These are phyloP conservation scores for Nicotiana otophora DNA, from an alignment of 257 asterid species.

Conservation along the genomic window DNA sequence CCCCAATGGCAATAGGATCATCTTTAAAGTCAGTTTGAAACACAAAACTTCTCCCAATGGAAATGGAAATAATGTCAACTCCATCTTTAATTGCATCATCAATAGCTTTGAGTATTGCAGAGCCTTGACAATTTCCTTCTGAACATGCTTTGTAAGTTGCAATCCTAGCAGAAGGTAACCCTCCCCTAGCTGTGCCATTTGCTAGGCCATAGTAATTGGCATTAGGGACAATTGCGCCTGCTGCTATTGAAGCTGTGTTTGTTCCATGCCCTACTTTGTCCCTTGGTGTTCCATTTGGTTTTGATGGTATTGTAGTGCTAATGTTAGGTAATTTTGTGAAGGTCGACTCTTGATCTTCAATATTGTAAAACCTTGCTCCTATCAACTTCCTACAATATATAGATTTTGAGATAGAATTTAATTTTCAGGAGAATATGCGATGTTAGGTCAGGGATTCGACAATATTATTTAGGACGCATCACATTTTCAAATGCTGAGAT, in stretches of 20 bases:
- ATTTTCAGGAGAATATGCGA: not conserved
- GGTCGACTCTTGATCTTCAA: not conserved
- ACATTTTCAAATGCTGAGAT: not conserved
- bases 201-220: slow-evolving; percentile 69
- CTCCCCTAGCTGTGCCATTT: slow-evolving; percentile 59
- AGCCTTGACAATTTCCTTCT: slow-evolving; percentile 42
- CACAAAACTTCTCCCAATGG: slow-evolving; percentile 44
- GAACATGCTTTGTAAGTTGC: slow-evolving; percentile 68
- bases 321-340: slow-evolving; percentile 5
- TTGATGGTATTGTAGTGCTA: not conserved
- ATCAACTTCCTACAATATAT: slow-evolving; percentile 45
- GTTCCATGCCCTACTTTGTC: slow-evolving; percentile 65
- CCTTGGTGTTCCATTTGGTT: slow-evolving; percentile 43
- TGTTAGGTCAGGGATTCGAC: too few species aligned
- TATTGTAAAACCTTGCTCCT: slow-evolving; percentile 61
- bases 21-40: slow-evolving; percentile 40
- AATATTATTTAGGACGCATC: not conserved
- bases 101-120: slow-evolving; percentile 49
- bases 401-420: not conserved
- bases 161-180: slow-evolving; percentile 55
- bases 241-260: slow-evolving; percentile 67
- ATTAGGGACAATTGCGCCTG: slow-evolving; percentile 35
- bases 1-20: slow-evolving; percentile 75
- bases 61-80: slow-evolving; percentile 64
- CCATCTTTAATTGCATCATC: slow-evolving; percentile 76